Evolutionary conservation across 192 early-diverging fungal genomes (phyloP).

Genomic region (Rhizophagus clarus): DNA sequence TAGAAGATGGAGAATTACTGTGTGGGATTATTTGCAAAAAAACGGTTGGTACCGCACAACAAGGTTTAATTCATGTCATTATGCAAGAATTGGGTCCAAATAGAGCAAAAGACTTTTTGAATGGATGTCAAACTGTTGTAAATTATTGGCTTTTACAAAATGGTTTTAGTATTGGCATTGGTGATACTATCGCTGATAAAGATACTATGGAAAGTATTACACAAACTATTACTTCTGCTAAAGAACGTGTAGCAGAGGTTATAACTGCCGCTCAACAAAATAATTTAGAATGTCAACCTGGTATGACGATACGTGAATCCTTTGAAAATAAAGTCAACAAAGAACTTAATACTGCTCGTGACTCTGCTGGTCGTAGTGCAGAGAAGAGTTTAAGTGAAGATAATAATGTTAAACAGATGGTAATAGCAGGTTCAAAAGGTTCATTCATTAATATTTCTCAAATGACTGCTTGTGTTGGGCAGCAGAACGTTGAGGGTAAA

Average conservation of each 20-base stretch:
- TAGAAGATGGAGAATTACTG: slow-evolving; percentile 91
- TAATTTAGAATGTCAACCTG: slow-evolving; percentile 80
- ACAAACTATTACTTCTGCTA: slow-evolving; percentile 72
- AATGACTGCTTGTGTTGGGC: slow-evolving; percentile 99
- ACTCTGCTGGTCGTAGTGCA: slow-evolving; percentile 86
- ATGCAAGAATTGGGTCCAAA: slow-evolving; percentile 92
- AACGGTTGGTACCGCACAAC: slow-evolving; percentile 84
- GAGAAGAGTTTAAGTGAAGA: slow-evolving; percentile 80
- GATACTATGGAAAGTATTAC: slow-evolving; percentile 80
- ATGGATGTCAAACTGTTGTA: slow-evolving; percentile 88
- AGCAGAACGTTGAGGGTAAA: slow-evolving; percentile 99
- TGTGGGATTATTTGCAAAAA: slow-evolving; percentile 95
- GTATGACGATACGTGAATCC: slow-evolving; percentile 90
- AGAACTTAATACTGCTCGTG: slow-evolving; percentile 89
- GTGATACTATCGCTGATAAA: slow-evolving; percentile 93
- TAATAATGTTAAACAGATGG: slow-evolving; percentile 98
- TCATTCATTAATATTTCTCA: slow-evolving; percentile 96
- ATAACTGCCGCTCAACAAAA: slow-evolving; percentile 84
- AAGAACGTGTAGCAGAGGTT: slow-evolving; percentile 75
- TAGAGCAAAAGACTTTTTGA: slow-evolving; percentile 86
- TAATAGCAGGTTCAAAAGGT: slow-evolving; percentile 94
- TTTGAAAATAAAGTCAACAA: slow-evolving; percentile 89
- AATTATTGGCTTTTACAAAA: slow-evolving; percentile 96
- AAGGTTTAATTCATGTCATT: slow-evolving; percentile 93
- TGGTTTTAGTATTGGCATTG: slow-evolving; percentile 97